Base-by-base conservation (phyloP, 805 yeast genomes). In the Alloascoidea hylecoeti region DNA sequence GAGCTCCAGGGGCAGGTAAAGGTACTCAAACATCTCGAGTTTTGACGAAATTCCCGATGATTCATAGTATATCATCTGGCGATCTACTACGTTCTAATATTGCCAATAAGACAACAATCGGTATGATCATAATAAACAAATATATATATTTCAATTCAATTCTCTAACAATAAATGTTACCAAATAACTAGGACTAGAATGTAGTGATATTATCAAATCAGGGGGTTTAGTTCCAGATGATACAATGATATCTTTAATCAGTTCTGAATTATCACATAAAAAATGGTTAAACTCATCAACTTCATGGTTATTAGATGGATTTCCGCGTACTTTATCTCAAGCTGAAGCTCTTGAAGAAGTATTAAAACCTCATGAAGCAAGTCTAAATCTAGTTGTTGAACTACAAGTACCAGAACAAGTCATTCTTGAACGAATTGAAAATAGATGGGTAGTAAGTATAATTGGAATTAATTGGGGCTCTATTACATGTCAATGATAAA, bases 1-100 rank as follows among this genome's bases (percentile, higher is more conserved):
- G 96, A 2, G 95, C 96, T 0, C 97, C 97, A 0, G 97, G 97
- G 0, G 70, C 95, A 1, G 97, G 97, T 1, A 88, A 88, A 53
- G 96, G 96, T 1, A 88, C 97, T 0, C 82, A 80, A 46, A 80
- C 95, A 0, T 58, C 79, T 2, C 66, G 76, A 42, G 61, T 88
- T 3, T 53, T 78, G 41, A 67, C 70, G 38, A 56, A 60, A 33
- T 66, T 76, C 41, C 69, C 79, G 2, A 48, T 52, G 3, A 55
- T 88, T 16, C 53, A 64, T 12, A 61, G 89, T 1, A 57, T 89
- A 5, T 76, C 95, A 1, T 78, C 94, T 0, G 97, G 97, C 2
- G 96, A 88, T 56, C 58, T 85, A 3, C 60, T 88, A 34, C 68
- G 97, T 44, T 57, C 60, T 30, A 80, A 86, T 49, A 79, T 86